Conservation (phyloP, 768 basidiomycete species). For the Favolaschia claudopus region DNA sequence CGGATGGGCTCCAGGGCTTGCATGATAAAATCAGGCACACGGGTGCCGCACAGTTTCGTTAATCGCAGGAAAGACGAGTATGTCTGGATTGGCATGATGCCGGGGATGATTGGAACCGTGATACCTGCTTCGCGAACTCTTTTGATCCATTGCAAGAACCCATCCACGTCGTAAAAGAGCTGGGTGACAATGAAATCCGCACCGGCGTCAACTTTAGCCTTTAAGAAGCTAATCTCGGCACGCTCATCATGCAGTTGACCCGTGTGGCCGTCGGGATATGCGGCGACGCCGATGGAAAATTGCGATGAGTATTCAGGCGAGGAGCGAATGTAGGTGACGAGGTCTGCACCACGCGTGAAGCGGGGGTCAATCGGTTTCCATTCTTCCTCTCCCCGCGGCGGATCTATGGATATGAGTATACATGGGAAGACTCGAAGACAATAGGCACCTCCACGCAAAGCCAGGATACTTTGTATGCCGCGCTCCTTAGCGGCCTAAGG, state of each 20-base stretch:
- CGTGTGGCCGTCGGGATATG: constrained; percentile 90
- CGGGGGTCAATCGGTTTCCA: constrained; percentile 87
- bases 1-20: constrained; percentile 76
- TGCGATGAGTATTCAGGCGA: constrained; percentile 77
- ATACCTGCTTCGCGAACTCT: constrained; percentile 85
- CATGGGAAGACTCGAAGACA: neutral
- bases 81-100: constrained; percentile 98
- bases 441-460: constrained; percentile 84
- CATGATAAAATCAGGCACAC: constrained; percentile 74
- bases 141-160: constrained; percentile 81
- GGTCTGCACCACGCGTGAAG: constrained; percentile 85
- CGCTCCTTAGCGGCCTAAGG: constrained; percentile 75
- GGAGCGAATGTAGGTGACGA: constrained; percentile 89
- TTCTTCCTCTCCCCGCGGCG: constrained; percentile 92
- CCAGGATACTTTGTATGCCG: constrained; percentile 90
- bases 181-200: constrained; percentile 97
- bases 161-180: constrained; percentile 94
- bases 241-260: constrained; percentile 68
- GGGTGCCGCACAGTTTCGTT: constrained; percentile 86
- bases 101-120: constrained; percentile 88
- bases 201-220: constrained; percentile 90
- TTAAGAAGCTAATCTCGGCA: constrained; percentile 71
- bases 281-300: constrained; percentile 98
- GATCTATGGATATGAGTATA: constrained; percentile 60
- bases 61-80: constrained; percentile 92